Evolutionary conservation across 2,329 filamentous ascomycete genomes (phyloP), one percentile per base, ranked within the genome.

Genomic region (Tetracladium maxilliforme): DNA sequence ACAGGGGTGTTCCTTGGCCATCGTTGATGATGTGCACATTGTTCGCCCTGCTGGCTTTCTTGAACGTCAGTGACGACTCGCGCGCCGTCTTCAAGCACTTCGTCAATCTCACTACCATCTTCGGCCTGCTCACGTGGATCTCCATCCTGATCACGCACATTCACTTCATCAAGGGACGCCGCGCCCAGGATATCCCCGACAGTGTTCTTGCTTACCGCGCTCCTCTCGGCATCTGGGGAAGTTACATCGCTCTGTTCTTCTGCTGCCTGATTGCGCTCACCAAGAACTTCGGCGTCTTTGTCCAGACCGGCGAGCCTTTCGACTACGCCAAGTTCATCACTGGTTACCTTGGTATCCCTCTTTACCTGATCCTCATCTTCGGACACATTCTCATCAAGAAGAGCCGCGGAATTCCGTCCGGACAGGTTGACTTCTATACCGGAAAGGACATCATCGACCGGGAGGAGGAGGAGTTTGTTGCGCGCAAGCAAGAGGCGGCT

Each of bases 271-370:
- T 90, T 32, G 67, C 76, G 3, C 44, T 92, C 25, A 87, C 81
- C 42, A 92, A 90, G 64, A 86, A 83, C 59, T 90, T 71, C 50
- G 61, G 67, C 28, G 73, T 77, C 30, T 90, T 90, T 48, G 58
- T 69, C 59, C 26, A 56, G 56, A 45, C 45, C 10, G 66, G 56
- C 22, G 61, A 61, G 12, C 45, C 49, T 23, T 75, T 73, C 34
- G 64, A 75, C 42, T 68, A 69, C 49, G 65, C 67, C 51, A 70
- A 62, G 36, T 76, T 76, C 44, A 57, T 76, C 35, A 72, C 65
- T 1, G 66, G 67, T 10, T 75, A 75, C 37, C 44, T 67, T 3
- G 69, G 68, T 14, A 73, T 76, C 30, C 70, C 69, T 1, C 45
- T 76, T 3, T 76, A 73, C 41, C 39, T 75, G 10, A 55, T 58